Evolutionary conservation across 192 early-diverging fungal genomes (phyloP).

Genomic region (Rhizoclosmatium globosum): DNA sequence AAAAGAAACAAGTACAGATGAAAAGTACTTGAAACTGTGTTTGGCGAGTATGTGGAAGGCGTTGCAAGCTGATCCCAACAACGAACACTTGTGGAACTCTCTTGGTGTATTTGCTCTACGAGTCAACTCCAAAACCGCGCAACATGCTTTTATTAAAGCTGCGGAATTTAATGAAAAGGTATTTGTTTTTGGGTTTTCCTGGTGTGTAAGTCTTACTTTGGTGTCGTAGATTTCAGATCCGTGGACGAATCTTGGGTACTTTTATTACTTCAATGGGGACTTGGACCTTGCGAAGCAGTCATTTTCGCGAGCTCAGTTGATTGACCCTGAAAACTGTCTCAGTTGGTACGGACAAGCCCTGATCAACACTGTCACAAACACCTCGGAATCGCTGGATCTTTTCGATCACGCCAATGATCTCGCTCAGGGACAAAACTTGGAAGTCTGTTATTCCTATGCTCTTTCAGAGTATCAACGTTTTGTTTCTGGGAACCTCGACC

Average conservation of each 20-base stretch:
- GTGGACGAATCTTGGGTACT: conserved; percentile 87
- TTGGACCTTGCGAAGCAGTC: conserved; percentile 77
- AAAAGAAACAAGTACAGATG: background rate
- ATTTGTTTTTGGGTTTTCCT: background rate
- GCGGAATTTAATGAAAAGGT: conserved; percentile 75
- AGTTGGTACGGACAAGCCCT: conserved; percentile 91
- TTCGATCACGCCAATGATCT: conserved; percentile 84
- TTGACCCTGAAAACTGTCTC: conserved; percentile 80
- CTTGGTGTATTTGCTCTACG: conserved; percentile 70
- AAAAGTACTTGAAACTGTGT: conserved; percentile 23
- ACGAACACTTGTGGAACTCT: conserved; percentile 71
- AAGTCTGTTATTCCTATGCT: conserved; percentile 30
- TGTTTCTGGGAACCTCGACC: background rate
- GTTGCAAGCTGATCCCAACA: conserved; percentile 50
- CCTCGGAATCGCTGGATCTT: conserved; percentile 60
- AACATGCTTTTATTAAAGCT: conserved; percentile 87
- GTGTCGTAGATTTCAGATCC: conserved; percentile 60
- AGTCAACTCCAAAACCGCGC: conserved; percentile 67
- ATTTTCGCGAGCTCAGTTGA: conserved; percentile 73
- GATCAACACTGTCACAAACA: conserved; percentile 69
- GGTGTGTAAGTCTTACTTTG: background rate
- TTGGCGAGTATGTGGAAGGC: conserved; percentile 28
- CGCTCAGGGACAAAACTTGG: conserved; percentile 48
- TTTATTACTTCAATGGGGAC: conserved; percentile 78
- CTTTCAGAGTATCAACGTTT: conserved; percentile 20